phyloP scores from a whole-genome alignment of 208 protist species.

The Vickermania ingenoplastis region DNA sequence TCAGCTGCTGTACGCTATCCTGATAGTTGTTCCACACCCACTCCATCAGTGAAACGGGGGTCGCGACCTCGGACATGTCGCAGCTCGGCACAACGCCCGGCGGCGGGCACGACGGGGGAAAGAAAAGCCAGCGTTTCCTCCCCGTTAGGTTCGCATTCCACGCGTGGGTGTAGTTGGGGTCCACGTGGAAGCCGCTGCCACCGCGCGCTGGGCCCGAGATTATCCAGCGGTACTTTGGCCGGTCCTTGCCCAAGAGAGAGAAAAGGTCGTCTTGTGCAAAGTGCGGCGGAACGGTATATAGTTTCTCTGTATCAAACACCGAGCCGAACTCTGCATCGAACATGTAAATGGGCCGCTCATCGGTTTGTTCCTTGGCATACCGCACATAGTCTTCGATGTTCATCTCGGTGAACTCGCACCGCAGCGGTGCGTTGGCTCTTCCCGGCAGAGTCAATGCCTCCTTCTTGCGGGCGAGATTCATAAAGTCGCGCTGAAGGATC shows the following conservation, averaged over 20 bases:
- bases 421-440: conserved; percentile 40
- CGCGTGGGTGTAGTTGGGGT: conserved; percentile 82
- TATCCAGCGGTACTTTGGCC: conserved; percentile 86
- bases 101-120: conserved; percentile 63
- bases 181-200: conserved; percentile 85
- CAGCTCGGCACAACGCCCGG: conserved; percentile 65
- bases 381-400: conserved; percentile 71
- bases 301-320: conserved; percentile 33
- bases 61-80: conserved; percentile 79
- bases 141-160: conserved; percentile 88
- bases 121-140: conserved; percentile 83
- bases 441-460: conserved; percentile 14
- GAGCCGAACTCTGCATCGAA: conserved; percentile 82
- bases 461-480: conserved; percentile 47
- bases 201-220: conserved; percentile 73
- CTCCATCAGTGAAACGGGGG: conserved; percentile 82
- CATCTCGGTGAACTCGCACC: conserved; percentile 85
- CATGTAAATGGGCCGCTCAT: conserved; percentile 88
- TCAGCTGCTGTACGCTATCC: conserved; percentile 47
- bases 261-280: conserved; percentile 84
- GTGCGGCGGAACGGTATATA: conserved; percentile 74
- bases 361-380: conserved; percentile 64
- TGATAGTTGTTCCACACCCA: conserved; percentile 86
- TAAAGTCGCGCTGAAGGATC: conserved; percentile 52
- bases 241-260: conserved; percentile 37